These are phyloP conservation scores for Leptomonas pyrrhocoris DNA, from an alignment of 208 protist species.

Conservation along the genomic window DNA sequence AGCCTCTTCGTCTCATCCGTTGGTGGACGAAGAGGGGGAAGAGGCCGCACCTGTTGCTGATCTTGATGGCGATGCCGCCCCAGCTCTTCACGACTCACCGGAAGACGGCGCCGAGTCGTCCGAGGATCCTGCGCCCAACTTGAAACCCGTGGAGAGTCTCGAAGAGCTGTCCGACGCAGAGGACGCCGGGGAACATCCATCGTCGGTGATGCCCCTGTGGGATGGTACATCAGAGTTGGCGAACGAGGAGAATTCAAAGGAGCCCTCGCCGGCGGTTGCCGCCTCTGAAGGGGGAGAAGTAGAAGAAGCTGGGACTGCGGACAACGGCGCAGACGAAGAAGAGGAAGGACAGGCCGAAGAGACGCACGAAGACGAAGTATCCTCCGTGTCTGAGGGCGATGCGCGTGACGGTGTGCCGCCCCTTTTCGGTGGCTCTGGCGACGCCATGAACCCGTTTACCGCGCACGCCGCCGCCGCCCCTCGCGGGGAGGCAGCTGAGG, in stretches of 20 bases:
- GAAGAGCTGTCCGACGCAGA: background rate
- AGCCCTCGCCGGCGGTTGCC: too few relatives aligned
- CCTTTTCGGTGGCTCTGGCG: background rate
- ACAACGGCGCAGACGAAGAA: background rate
- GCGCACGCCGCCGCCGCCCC: background rate
- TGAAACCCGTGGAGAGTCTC: background rate
- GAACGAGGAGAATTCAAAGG: background rate
- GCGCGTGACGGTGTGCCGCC: background rate
- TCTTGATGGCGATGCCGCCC: background rate
- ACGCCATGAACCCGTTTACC: background rate
- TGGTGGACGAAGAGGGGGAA: background rate
- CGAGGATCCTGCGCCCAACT: background rate
- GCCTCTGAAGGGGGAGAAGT: too few relatives aligned
- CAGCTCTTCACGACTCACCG: background rate
- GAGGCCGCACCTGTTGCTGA: background rate
- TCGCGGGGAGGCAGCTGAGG: background rate
- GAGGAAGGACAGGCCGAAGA: background rate
- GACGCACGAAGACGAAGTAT: background rate
- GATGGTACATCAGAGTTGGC: background rate
- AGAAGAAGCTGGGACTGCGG: too few relatives aligned
- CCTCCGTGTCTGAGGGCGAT: background rate
- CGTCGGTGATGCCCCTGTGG: background rate
- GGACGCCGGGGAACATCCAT: background rate
- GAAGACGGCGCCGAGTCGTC: background rate
- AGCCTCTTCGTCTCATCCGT: too few relatives aligned